Conservation (phyloP, 2,329 filamentous ascomycete species). For the Trichoderma polysporum region DNA sequence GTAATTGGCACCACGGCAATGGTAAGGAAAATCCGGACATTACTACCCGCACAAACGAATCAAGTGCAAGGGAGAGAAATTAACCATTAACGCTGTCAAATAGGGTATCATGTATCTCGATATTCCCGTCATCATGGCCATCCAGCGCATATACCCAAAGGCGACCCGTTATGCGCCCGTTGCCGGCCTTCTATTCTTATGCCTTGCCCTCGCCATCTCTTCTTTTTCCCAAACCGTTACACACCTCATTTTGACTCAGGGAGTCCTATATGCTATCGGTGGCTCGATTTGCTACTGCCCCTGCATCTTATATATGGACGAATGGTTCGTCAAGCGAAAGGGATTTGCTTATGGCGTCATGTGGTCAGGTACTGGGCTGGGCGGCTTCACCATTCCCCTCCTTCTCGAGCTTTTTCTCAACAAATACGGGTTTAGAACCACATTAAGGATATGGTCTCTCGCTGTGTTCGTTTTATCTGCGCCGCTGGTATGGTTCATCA, state of each 20-base stretch:
- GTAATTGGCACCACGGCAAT: slow-evolving; percentile 60
- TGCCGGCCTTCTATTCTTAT: slow-evolving; percentile 50
- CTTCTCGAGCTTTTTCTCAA: slow-evolving; percentile 53
- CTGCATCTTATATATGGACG: slow-evolving; percentile 57
- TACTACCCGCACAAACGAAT: neutral
- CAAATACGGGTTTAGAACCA: slow-evolving; percentile 50
- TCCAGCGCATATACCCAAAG: slow-evolving; percentile 45
- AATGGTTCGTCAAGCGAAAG: slow-evolving; percentile 60
- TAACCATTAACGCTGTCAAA: neutral
- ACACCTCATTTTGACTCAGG: slow-evolving; percentile 60
- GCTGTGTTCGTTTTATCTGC: slow-evolving; percentile 50
- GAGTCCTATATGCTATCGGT: slow-evolving; percentile 59
- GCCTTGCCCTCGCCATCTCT: slow-evolving; percentile 49
- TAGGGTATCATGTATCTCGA: slow-evolving; percentile 57
- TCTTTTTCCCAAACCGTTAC: slow-evolving; percentile 53
- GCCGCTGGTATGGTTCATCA: slow-evolving; percentile 57
- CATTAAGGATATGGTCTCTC: slow-evolving; percentile 54
- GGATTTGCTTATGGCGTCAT: slow-evolving; percentile 64
- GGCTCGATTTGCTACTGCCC: slow-evolving; percentile 56
- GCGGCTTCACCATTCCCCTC: slow-evolving; percentile 50
- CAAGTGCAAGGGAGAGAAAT: neutral
- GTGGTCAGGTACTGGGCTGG: slow-evolving; percentile 55
- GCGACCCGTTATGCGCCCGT: slow-evolving; percentile 44
- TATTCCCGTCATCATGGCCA: slow-evolving; percentile 47
- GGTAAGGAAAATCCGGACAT: slow-evolving; percentile 34